Evolutionary conservation across 1,284 basidiomycete species (phyloP).

Genomic region (Trametes versicolor): DNA sequence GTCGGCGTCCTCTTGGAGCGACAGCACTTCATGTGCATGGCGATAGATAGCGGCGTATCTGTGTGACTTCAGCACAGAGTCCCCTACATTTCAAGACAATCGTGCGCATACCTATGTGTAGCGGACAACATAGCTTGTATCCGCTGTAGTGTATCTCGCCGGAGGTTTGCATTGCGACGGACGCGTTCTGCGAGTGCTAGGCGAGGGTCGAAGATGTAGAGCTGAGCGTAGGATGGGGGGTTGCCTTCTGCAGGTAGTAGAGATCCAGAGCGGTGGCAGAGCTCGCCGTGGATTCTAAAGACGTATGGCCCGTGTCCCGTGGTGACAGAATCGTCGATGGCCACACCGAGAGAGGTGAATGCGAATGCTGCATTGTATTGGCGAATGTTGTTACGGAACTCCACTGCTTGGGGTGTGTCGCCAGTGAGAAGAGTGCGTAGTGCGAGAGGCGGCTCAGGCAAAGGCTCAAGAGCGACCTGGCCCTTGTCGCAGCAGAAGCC

Average conservation of each 20-base stretch:
- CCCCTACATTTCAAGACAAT: too few species aligned
- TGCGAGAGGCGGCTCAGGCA: not conserved
- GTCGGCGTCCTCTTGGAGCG: not conserved
- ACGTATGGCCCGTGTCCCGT: conserved; percentile 37
- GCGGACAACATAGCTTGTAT: not conserved
- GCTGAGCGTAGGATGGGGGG: conserved; percentile 36
- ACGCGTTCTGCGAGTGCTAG: conserved; percentile 22
- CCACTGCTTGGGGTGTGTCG: conserved; percentile 12
- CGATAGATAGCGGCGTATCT: not conserved
- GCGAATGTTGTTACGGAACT: conserved; percentile 43
- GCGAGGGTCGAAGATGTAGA: conserved; percentile 38
- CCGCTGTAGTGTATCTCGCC: not conserved
- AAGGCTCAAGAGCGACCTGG: not conserved
- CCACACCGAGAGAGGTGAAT: conserved; percentile 43
- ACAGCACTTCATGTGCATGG: not conserved
- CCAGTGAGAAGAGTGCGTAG: not conserved
- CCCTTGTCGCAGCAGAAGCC: not conserved
- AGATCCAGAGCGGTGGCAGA: conserved; percentile 36
- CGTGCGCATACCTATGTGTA: not conserved
- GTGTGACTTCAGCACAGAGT: too few species aligned
- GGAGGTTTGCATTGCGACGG: not conserved
- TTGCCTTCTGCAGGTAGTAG: conserved; percentile 29
- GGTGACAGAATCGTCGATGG: conserved; percentile 26
- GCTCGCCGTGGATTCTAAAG: conserved; percentile 38
- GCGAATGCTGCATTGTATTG: conserved; percentile 45